Conservation (phyloP, 306 rosid species). For the Cicer cuneatum region DNA sequence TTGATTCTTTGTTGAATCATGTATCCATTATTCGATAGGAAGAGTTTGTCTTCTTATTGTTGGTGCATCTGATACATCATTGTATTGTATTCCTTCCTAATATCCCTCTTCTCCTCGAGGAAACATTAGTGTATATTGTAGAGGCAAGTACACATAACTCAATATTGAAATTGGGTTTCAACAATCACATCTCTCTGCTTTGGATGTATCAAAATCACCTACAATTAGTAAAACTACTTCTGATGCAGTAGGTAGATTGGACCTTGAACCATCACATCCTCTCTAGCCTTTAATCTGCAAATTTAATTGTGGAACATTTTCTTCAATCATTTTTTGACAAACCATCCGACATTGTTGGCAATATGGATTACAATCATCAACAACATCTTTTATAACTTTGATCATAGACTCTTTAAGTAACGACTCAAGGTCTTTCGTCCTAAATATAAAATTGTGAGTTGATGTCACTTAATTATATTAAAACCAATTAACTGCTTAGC, state of each 20-base stretch:
- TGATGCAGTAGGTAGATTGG: not conserved
- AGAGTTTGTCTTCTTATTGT: no score
- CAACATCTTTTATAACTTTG: not conserved
- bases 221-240: not conserved
- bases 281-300: not conserved
- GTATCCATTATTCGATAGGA: no score
- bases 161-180: not conserved
- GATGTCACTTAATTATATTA: no score
- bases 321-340: not conserved
- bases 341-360: not conserved
- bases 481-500: no score
- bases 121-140: no score
- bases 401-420: not conserved
- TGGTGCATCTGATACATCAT: no score
- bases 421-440: not conserved
- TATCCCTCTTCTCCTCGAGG: no score
- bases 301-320: not conserved
- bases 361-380: not conserved
- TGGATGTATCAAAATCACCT: not conserved
- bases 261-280: not conserved
- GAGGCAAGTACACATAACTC: no score
- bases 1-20: no score
- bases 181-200: not conserved
- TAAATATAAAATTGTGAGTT: not conserved
- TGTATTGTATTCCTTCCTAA: no score